Evolutionary conservation across 305 asterid genomes (phyloP), one percentile per base, ranked within the genome.

Genomic region (Fraxinus platypoda): DNA sequence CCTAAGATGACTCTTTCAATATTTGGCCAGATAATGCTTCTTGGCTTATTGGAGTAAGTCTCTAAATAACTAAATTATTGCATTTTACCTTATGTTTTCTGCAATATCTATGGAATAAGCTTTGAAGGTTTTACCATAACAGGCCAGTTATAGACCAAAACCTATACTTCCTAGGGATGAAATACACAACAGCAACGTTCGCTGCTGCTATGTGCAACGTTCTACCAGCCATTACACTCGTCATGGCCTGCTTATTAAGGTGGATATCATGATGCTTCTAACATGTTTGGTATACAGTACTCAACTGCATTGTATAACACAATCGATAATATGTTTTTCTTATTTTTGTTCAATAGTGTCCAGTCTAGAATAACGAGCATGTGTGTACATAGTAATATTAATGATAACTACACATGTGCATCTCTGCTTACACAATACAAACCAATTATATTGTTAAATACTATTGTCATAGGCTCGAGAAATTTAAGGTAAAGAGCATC

Each of bases 201-300:
- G 88, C 92, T 25, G 90, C 93, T 49, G 94, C 96, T 38, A 88
- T 93, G 93, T 81, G 86, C 87, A 93, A 91, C 75, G 81, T 91
- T 70, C 87, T 91, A 38, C 97, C 95, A 26, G 97, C 94, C 21
- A 64, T 93, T 38, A 93, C 96, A 43, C 91, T 93, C 85, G 7
- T 93, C 66, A 83, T 93, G 78, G 96, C 97, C 23, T 93, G 93
- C 88, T 68, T 90, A 23, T 85, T 91, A 87, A 89, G 95, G 93
- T 90, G 37, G 81, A 68, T 26, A 26, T 54, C 25, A 0, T 54
- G 25, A 25, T 9, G 72, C 17, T 21, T 25, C 17, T 64, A 1
- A 8, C 31, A 8, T 64, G 72, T 62, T 62, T 23, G 72, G 17
- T 11, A 62, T 4, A 64, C 6, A 64, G 0, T 25, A 64, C 2